Evolutionary conservation across 1,139 yeast genomes (phyloP).

Genomic region (Schwanniomyces etchellsii): DNA sequence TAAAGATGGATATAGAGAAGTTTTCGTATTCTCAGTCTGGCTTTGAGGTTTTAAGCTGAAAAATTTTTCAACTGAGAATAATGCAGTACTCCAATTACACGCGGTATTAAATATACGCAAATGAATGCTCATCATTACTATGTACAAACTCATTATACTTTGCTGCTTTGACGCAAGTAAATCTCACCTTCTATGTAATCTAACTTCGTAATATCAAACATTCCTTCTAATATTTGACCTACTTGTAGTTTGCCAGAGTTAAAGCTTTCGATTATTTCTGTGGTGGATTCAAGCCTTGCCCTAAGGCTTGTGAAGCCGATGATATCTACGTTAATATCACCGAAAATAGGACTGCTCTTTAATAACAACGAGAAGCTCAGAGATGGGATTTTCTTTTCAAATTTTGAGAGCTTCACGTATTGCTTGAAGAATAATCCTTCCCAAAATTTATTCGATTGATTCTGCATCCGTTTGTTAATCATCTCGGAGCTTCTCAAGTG

Average conservation of each 20-base stretch:
- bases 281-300: slow-evolving; percentile 20
- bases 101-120: too few relatives aligned
- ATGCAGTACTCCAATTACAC: neutral
- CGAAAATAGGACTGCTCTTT: slow-evolving; percentile 21
- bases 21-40: too few relatives aligned
- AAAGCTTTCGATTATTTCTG: slow-evolving; percentile 14
- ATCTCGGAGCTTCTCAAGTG: slow-evolving; percentile 30
- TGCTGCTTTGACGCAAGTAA: slow-evolving; percentile 9
- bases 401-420: slow-evolving; percentile 15
- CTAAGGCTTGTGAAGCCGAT: slow-evolving; percentile 21
- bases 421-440: slow-evolving; percentile 29
- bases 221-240: slow-evolving; percentile 18
- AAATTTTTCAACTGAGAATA: neutral
- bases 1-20: neutral
- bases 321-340: slow-evolving; percentile 21
- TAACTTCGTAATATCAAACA: slow-evolving; percentile 17
- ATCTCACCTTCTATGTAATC: slow-evolving; percentile 32
- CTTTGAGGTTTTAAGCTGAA: neutral
- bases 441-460: slow-evolving; percentile 31
- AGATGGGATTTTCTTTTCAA: slow-evolving; percentile 12
- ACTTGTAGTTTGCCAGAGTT: slow-evolving; percentile 15
- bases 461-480: slow-evolving; percentile 20
- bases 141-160: neutral
- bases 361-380: slow-evolving; percentile 22
- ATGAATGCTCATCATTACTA: too few relatives aligned